Percentiles rank a stretch among this genome's conserved stretches.
Evolutionary conservation across 495 filamentous ascomycete species (phyloP).

Genomic region (Hypomontagnella submonticulosa): DNA sequence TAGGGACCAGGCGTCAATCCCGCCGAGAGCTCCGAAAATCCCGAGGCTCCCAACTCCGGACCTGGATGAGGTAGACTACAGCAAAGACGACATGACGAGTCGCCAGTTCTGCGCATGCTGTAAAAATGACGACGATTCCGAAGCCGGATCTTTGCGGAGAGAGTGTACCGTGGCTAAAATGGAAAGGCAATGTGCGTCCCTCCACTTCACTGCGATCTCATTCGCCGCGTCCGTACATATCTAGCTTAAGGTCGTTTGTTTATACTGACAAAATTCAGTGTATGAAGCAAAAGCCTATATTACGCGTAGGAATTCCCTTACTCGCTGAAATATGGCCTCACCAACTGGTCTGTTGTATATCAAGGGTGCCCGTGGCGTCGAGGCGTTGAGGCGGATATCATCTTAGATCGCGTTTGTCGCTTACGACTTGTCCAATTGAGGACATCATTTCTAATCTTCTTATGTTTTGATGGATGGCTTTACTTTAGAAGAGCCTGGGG

Average conservation of each 20-base stretch:
- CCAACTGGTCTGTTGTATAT: neutral
- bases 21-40: conserved; percentile 42
- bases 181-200: conserved; percentile 39
- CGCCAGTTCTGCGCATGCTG: conserved; percentile 44
- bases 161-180: conserved; percentile 34
- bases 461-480: neutral
- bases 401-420: neutral
- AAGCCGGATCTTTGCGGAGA: neutral
- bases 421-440: neutral
- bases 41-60: conserved; percentile 47
- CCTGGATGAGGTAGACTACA: conserved; percentile 31
- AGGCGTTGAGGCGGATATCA: conserved; percentile 11
- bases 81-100: neutral
- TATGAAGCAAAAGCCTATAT: conserved; percentile 24
- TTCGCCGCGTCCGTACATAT: neutral
- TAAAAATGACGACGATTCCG: neutral
- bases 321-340: conserved; percentile 1
- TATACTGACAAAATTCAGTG: conserved; percentile 20
- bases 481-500: neutral
- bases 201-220: neutral
- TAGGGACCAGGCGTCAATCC: conserved; percentile 14
- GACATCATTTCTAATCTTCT: neutral
- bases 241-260: neutral
- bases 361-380: neutral
- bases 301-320: neutral